A percentile compares a stretch with the other conserved stretches of the same genome.
Evolutionary conservation across 2,329 filamentous ascomycete genomes (phyloP).

Genomic region (Phaeophleospora eucalypticola): DNA sequence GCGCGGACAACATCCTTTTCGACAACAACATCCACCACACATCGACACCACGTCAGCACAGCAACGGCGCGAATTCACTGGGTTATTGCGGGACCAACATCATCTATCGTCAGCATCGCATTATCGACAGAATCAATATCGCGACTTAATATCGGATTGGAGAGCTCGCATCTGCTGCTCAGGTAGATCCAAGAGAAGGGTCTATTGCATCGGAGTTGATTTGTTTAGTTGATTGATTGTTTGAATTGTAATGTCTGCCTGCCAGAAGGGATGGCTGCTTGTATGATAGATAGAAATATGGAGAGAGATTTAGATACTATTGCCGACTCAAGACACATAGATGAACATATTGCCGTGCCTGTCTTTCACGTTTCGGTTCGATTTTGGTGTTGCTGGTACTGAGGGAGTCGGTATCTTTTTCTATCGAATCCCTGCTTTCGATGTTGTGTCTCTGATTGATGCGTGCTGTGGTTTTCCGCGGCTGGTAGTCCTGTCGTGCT

Average conservation of each 20-base stretch:
- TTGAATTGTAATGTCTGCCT: background rate
- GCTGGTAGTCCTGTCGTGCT: too few relatives aligned
- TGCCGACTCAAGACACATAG: constrained; percentile 1
- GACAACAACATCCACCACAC: background rate
- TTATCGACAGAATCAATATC: background rate
- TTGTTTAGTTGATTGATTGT: background rate
- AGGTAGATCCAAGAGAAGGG: background rate
- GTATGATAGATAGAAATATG: constrained; percentile 5
- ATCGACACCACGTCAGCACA: background rate
- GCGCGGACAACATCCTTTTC: background rate
- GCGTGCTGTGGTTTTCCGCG: too few relatives aligned
- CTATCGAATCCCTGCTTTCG: too few relatives aligned
- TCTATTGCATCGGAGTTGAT: background rate
- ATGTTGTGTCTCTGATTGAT: too few relatives aligned
- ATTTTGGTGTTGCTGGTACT: too few relatives aligned
- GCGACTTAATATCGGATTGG: background rate
- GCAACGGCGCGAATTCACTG: too few relatives aligned
- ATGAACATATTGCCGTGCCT: constrained; percentile 1
- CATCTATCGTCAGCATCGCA: background rate
- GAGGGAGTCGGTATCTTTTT: too few relatives aligned
- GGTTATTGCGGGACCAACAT: background rate
- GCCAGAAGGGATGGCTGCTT: constrained; percentile 1
- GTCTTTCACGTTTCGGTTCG: background rate
- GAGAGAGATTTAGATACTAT: background rate
- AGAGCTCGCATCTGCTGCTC: background rate